Base-by-base conservation (phyloP, 352 stramenopile genomes). In the Bremia lactucae region DNA sequence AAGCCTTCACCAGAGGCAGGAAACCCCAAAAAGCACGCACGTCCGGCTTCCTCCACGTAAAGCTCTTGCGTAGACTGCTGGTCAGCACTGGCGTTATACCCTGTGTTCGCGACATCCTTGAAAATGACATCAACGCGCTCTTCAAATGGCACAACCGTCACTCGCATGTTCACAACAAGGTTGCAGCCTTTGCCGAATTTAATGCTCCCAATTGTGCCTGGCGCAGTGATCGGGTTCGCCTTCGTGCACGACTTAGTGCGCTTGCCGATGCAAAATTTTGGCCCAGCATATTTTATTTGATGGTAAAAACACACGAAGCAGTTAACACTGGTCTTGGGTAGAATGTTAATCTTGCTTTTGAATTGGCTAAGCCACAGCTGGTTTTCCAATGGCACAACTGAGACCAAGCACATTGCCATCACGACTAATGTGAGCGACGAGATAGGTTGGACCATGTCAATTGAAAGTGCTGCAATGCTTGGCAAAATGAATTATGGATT, bases 291-390 rank as follows among this genome's bases (percentile, higher is more conserved):
- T 41, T 69, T 54, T 1, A 25, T 19, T 34, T 68, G 44, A 42
- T 78, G 42, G 41, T 59, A 74, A 35, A 74, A 73, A 26, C 66
- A 74, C 24, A 78, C 66, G 6, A 41, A 57, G 46, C 62, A 72
- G 29, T 36, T 35, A 5, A 28, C 35, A 8, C 36, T 46, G 0
- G 50, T 24, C 14, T 47, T 37, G 0, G 55, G 61, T n/a, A 72
- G 29, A 2, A 57, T 43, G 28, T 55, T 44, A 24, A 63, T 47
- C 15, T 49, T 54, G 45, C 52, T 63, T 11, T 15, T 45, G 42
- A 58, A 68, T 34, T 62, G 41, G n/a, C 21, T 60, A 24, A 18
- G 18, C 59, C 59, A 68, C 13, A 25, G 36, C 7, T 38, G 18
- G 18, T 49, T 37, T 21, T 33, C 0, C 4, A 39, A 53, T 21